Conservation (phyloP, 2,329 filamentous ascomycete genomes). For the Talaromyces sp. region DNA sequence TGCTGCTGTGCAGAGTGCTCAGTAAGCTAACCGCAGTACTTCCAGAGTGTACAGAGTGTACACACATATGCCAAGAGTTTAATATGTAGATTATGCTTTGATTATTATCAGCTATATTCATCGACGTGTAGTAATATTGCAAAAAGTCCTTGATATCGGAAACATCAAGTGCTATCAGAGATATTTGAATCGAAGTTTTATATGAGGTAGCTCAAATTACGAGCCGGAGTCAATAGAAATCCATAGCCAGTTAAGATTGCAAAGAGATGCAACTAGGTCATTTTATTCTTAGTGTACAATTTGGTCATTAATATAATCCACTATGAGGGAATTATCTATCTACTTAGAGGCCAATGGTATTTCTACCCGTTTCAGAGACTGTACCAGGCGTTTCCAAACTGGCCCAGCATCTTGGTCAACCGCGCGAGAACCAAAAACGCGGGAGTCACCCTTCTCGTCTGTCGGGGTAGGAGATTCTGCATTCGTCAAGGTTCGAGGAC, state of each 20-base stretch:
- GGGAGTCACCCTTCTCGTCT: neutral
- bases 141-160: too few species aligned
- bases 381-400: neutral
- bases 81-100: neutral
- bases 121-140: too few species aligned
- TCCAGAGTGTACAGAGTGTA: neutral
- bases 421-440: neutral
- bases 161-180: too few species aligned
- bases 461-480: constrained; percentile 31
- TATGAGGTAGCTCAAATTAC: too few species aligned
- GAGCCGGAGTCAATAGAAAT: too few species aligned
- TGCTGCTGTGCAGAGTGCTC: neutral
- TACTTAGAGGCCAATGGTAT: neutral
- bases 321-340: neutral
- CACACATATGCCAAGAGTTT: neutral
- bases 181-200: too few species aligned
- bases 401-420: neutral
- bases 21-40: neutral
- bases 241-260: too few species aligned
- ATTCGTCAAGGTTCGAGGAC: constrained; percentile 36
- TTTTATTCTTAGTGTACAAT: too few species aligned
- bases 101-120: neutral
- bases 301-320: too few species aligned
- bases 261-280: too few species aligned
- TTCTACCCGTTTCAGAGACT: neutral